A percentile compares a stretch with the other conserved stretches of the same genome.
phyloP scores from a whole-genome alignment of 495 filamentous ascomycete genomes.

The Trichocladium uniseriatum region DNA sequence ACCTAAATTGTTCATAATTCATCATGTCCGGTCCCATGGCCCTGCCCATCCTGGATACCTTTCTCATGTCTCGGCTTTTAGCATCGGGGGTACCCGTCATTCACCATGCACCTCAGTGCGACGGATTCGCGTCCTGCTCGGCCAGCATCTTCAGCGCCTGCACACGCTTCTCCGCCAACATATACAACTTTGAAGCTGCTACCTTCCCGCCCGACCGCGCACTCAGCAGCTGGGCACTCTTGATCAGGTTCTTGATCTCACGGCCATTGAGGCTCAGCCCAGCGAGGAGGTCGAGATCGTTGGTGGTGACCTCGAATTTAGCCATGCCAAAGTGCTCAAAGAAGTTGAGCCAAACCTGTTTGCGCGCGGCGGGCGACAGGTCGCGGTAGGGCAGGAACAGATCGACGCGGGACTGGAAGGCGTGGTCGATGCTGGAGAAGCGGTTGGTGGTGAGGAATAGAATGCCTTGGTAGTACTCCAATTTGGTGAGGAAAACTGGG shows the following conservation, averaged over 20 bases:
- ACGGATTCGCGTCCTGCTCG: not conserved
- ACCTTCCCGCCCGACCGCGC: conserved; percentile 1
- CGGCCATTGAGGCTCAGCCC: conserved; percentile 22
- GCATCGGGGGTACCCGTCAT: too few relatives aligned
- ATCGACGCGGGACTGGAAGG: conserved; percentile 44
- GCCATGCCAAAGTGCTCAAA: conserved; percentile 13
- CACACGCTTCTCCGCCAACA: conserved; percentile 17
- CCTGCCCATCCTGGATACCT: too few relatives aligned
- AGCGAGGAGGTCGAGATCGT: conserved; percentile 21
- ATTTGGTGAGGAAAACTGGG: conserved; percentile 42
- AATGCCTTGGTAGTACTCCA: conserved; percentile 48
- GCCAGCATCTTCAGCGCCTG: conserved; percentile 12
- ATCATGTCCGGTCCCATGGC: too few relatives aligned
- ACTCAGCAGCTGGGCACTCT: conserved; percentile 26
- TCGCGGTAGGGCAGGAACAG: conserved; percentile 32
- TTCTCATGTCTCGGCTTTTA: too few relatives aligned
- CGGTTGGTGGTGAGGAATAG: conserved; percentile 44
- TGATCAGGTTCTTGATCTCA: conserved; percentile 42
- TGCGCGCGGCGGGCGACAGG: conserved; percentile 23
- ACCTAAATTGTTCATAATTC: too few relatives aligned
- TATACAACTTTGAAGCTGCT: conserved; percentile 6
- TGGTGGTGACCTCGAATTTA: conserved; percentile 15
- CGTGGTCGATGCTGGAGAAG: conserved; percentile 35
- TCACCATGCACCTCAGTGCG: too few relatives aligned
- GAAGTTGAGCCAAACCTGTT: conserved; percentile 22